phyloP scores from a whole-genome alignment of 768 basidiomycete species.

The Termitomyces sp. region DNA sequence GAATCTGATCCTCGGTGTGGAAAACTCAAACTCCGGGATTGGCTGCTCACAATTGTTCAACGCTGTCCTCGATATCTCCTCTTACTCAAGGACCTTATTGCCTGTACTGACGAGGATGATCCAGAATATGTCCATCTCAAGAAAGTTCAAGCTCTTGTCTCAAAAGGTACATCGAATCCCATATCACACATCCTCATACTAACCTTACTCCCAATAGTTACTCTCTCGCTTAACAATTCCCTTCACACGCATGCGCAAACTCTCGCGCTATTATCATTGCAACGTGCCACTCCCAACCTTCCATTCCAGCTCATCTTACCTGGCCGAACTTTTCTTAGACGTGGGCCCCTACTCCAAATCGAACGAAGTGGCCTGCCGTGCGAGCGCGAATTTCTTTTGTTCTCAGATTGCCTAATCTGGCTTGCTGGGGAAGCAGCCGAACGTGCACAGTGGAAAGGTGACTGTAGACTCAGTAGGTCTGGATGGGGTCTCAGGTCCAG shows the following conservation, averaged over 20 bases:
- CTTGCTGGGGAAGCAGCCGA: constrained; percentile 48
- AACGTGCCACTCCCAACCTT: constrained; percentile 69
- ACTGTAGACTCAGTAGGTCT: constrained; percentile 24
- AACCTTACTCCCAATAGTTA: constrained; percentile 43
- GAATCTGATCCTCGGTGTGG: constrained; percentile 69
- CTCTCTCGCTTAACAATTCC: constrained; percentile 70
- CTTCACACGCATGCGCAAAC: constrained; percentile 75
- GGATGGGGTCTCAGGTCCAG: constrained; percentile 14
- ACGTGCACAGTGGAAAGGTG: constrained; percentile 24
- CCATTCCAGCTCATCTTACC: constrained; percentile 76
- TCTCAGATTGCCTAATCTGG: constrained; percentile 81
- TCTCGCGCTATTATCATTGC: constrained; percentile 69
- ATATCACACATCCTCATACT: background rate
- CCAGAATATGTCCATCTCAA: constrained; percentile 61
- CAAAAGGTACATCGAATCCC: constrained; percentile 54
- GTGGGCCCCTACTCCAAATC: constrained; percentile 54
- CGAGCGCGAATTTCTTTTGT: constrained; percentile 71
- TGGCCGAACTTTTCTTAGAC: constrained; percentile 72
- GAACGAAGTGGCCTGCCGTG: constrained; percentile 45
- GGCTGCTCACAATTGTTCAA: constrained; percentile 84
- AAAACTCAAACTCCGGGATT: constrained; percentile 73
- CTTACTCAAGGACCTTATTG: constrained; percentile 74
- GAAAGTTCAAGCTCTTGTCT: constrained; percentile 58
- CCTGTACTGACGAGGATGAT: constrained; percentile 57
- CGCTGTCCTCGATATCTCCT: constrained; percentile 84